Base-by-base conservation (phyloP, 495 filamentous ascomycete species). In the Pyrenula massariospora region DNA sequence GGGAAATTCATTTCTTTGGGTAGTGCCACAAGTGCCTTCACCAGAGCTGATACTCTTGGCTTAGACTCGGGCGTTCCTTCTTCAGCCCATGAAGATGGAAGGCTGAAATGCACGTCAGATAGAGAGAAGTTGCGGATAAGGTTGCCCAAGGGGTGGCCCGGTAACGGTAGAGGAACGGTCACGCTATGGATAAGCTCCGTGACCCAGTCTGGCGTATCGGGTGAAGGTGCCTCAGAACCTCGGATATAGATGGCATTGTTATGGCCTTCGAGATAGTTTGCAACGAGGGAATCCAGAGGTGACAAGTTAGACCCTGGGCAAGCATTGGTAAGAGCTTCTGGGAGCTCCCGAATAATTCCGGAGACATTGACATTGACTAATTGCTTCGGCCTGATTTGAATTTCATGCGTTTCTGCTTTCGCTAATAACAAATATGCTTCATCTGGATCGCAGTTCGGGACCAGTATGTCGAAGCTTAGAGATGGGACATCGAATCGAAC, bases 1-100 rank as follows among this genome's bases (percentile, higher is more conserved):
- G 77, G 73, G 62, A 98, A 84, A 60, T 91, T 88, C 80, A 96
- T 86, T 66, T 95, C 85, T 22, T 89, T 74, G 0, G 93, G 93
- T 21, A 96, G 65, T 20, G 66, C 80, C 22, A 94, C 82, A 1
- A 88, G 70, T 19, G 87, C 91, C 56, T 88, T 74, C 22, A 96
- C 86, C 47, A 84, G 78, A 1, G 91, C 91, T 48, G 88, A 94
- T 1, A 98, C 80, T 48, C 77, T 80, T 5, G 90, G 90, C 56
- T 85, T 79, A 0, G 87, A 74, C 23, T 85, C 80, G 2, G 88
- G 86, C n/a, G 85, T 79, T 54, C 78, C 82, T 1, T 89, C 88
- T 1, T 87, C 80, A 15, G 88, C 88, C 52, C 84, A 78, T 12
- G 85, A 85, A 62, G 88, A 76, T 1, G 93, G 93, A 49, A 98